A percentile compares a stretch with the other conserved stretches of the same genome.
Conservation (phyloP, 148 eudicot genomes). For the Vaccinium corymbosum region DNA sequence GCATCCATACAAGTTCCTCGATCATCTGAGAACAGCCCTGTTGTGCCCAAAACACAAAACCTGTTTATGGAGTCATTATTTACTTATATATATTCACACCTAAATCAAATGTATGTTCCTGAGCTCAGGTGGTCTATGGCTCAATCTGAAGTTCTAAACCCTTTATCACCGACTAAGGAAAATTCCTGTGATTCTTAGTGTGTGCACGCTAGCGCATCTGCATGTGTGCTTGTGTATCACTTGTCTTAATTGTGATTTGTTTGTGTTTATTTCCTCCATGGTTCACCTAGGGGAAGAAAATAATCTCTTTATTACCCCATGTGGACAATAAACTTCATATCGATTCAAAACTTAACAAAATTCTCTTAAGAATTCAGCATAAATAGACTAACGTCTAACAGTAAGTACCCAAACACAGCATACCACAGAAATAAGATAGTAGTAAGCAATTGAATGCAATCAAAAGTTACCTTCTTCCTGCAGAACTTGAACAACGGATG, state of each 20-base stretch:
- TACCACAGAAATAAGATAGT: background rate
- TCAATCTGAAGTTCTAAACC: background rate
- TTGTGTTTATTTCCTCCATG: background rate
- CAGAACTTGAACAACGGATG: conserved; percentile 83
- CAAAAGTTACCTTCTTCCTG: conserved; percentile 66
- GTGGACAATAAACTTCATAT: background rate
- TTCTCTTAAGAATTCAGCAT: background rate
- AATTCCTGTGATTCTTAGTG: background rate
- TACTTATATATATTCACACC: background rate
- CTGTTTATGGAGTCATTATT: background rate
- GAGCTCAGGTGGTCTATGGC: background rate
- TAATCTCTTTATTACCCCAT: background rate
- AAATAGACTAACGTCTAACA: background rate
- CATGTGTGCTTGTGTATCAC: background rate
- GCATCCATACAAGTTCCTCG: background rate
- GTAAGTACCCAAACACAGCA: background rate
- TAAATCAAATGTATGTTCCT: background rate
- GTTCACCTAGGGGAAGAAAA: background rate
- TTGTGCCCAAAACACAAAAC: background rate
- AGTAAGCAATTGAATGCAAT: background rate
- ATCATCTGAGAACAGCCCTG: background rate
- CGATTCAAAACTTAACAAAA: background rate
- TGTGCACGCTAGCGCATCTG: background rate
- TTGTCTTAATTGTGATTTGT: background rate
- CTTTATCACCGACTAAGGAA: background rate